Percentiles rank a stretch among this genome's conserved stretches.
Conservation (phyloP, 768 basidiomycete genomes). For the Roridomyces roridus region DNA sequence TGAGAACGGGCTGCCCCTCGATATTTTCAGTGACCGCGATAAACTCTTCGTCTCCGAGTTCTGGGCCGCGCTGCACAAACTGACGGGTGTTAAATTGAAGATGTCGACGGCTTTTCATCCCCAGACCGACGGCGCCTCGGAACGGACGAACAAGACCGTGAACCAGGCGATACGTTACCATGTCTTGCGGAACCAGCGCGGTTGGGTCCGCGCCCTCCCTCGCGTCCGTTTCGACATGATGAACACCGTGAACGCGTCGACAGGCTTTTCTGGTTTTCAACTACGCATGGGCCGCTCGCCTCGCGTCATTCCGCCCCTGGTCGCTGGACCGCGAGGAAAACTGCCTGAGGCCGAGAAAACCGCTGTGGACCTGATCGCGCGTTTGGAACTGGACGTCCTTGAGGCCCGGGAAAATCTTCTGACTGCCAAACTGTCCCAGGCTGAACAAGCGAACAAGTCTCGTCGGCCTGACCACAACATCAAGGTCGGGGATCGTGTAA, state of each 20-base stretch:
- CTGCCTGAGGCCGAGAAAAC: not conserved
- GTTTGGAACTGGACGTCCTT: constrained; percentile 17
- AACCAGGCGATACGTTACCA: constrained; percentile 20
- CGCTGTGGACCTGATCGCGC: not conserved
- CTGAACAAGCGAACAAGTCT: constrained; percentile 26
- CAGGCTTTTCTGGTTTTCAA: constrained; percentile 36
- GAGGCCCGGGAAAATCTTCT: constrained; percentile 35
- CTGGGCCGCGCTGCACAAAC: constrained; percentile 30
- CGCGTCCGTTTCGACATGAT: constrained; percentile 36
- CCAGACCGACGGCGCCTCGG: constrained; percentile 34
- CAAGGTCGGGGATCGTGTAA: constrained; percentile 33
- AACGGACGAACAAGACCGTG: constrained; percentile 27
- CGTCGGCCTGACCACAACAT: constrained; percentile 22
- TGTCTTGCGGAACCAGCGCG: constrained; percentile 30
- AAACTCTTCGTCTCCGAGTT: constrained; percentile 35
- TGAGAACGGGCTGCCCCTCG: constrained; percentile 31
- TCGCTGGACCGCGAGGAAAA: not conserved
- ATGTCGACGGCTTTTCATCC: constrained; percentile 38
- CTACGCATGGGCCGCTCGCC: constrained; percentile 29
- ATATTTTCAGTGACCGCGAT: constrained; percentile 36
- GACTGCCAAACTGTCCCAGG: constrained; percentile 32
- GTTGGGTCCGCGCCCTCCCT: constrained; percentile 33
- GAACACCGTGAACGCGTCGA: constrained; percentile 34
- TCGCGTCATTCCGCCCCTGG: constrained; percentile 27
- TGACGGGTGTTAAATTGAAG: constrained; percentile 26